Percentiles rank a stretch among this genome's conserved stretches.
Evolutionary conservation across 2,329 filamentous ascomycete species (phyloP).

Genomic region (Fusarium stilboides): DNA sequence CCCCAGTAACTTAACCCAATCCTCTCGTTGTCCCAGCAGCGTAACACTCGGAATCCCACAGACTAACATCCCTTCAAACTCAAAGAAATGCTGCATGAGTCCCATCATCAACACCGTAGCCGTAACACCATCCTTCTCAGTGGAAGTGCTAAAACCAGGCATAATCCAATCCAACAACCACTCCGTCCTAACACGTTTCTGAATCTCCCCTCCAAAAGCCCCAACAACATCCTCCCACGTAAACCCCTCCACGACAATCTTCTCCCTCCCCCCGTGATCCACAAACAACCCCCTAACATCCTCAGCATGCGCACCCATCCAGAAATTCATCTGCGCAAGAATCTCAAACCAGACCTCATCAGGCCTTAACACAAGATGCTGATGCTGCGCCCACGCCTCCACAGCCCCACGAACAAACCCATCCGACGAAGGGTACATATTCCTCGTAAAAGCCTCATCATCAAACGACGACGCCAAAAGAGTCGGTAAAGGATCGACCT

Average conservation of each 20-base stretch:
- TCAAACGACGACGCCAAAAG: slow-evolving; percentile 53
- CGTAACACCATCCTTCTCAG: slow-evolving; percentile 56
- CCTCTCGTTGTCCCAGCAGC: slow-evolving; percentile 55
- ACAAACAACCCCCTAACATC: slow-evolving; percentile 63
- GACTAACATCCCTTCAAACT: slow-evolving; percentile 54
- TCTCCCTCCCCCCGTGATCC: slow-evolving; percentile 59
- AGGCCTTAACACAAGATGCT: slow-evolving; percentile 65
- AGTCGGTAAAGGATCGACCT: slow-evolving; percentile 45
- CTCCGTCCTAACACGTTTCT: slow-evolving; percentile 56
- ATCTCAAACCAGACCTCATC: slow-evolving; percentile 72
- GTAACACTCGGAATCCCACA: slow-evolving; percentile 63
- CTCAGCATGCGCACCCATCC: slow-evolving; percentile 64
- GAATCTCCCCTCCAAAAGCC: slow-evolving; percentile 59
- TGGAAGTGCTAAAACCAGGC: slow-evolving; percentile 61
- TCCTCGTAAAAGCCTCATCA: slow-evolving; percentile 29
- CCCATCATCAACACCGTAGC: slow-evolving; percentile 63
- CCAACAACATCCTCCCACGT: slow-evolving; percentile 49
- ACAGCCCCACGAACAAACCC: slow-evolving; percentile 63
- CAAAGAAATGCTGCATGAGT: slow-evolving; percentile 59
- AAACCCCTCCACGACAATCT: slow-evolving; percentile 53
- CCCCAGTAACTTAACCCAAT: slow-evolving; percentile 59
- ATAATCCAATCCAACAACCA: slow-evolving; percentile 61
- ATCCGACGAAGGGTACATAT: slow-evolving; percentile 53
- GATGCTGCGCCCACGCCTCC: slow-evolving; percentile 65
- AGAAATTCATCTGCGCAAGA: slow-evolving; percentile 66